A percentile compares a stretch with the other conserved stretches of the same genome.
Conservation (phyloP, 805 yeast genomes). For the Barnettozyma botsteinii region DNA sequence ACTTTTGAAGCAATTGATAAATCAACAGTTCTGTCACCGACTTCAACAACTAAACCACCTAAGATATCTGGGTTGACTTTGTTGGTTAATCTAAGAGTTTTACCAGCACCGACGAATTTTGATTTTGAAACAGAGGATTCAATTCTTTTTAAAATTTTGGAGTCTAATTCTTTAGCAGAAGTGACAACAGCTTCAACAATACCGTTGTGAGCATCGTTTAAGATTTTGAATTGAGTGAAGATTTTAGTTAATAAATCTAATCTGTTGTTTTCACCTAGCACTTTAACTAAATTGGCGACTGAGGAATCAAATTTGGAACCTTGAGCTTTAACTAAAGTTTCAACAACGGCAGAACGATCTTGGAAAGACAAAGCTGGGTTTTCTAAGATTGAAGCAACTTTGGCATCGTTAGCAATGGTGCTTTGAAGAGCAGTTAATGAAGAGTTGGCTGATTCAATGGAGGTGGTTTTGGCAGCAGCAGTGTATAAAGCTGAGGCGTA, state of each 20-base stretch:
- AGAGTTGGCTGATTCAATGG: conserved; percentile 62
- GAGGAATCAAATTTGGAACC: conserved; percentile 53
- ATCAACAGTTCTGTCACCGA: conserved; percentile 96
- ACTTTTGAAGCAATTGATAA: conserved; percentile 80
- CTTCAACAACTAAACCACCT: conserved; percentile 94
- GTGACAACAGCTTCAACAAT: conserved; percentile 90
- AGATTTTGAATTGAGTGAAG: conserved; percentile 63
- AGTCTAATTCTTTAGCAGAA: conserved; percentile 79
- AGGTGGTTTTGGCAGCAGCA: conserved; percentile 80
- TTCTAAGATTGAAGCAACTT: conserved; percentile 53
- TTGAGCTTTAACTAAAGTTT: conserved; percentile 42
- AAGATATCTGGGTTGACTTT: conserved; percentile 82
- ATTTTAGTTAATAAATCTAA: conserved; percentile 62
- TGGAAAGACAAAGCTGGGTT: conserved; percentile 80
- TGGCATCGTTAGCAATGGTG: conserved; percentile 55
- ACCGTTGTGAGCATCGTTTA: conserved; percentile 87
- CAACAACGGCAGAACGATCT: conserved; percentile 70
- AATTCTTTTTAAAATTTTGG: conserved; percentile 70
- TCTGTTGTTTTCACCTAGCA: conserved; percentile 93
- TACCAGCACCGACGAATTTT: conserved; percentile 74
- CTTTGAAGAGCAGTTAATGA: conserved; percentile 55
- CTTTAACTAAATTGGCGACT: conserved; percentile 72
- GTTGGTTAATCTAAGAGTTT: conserved; percentile 80
- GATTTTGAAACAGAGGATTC: conserved; percentile 75
- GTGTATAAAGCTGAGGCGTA: conserved; percentile 93